Conservation (phyloP, 83 land plant genomes). For the Diphasiastrum complanatum region DNA sequence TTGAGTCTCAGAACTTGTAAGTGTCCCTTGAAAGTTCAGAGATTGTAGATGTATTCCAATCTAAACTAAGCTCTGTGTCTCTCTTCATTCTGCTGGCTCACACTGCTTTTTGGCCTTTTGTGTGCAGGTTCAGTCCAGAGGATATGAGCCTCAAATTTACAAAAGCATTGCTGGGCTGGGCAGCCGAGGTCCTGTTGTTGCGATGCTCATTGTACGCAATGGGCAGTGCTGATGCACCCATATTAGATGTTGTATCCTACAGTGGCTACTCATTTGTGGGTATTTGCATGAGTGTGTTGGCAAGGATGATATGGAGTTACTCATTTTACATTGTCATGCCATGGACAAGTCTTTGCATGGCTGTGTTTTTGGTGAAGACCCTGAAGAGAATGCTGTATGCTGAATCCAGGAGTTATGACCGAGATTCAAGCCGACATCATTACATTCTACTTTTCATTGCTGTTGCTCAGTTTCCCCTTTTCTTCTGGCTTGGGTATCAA, state of each 20-base stretch:
- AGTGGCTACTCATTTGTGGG: not conserved
- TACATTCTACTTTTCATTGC: not conserved
- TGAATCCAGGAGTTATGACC: not conserved
- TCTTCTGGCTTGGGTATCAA: not conserved
- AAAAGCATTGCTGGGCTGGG: not conserved
- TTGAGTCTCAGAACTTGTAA: too few species aligned
- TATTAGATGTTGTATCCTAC: not conserved
- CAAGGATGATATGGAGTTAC: not conserved
- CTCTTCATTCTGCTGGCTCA: too few species aligned
- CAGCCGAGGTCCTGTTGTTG: not conserved
- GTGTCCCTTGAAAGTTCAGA: too few species aligned
- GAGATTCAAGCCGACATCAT: not conserved
- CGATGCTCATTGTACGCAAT: not conserved
- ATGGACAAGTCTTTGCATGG: not conserved
- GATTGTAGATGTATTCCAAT: too few species aligned
- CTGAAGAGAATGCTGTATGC: not conserved
- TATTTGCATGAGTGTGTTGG: not conserved
- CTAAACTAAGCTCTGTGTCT: too few species aligned
- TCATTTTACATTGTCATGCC: not conserved
- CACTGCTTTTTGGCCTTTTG: not conserved
- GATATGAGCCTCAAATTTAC: not conserved
- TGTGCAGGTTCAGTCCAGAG: not conserved
- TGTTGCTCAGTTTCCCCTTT: not conserved
- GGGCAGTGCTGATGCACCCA: not conserved
- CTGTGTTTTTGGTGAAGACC: not conserved